phyloP scores from a whole-genome alignment of 352 stramenopile genomes.

The Globisporangium carolinianum region DNA sequence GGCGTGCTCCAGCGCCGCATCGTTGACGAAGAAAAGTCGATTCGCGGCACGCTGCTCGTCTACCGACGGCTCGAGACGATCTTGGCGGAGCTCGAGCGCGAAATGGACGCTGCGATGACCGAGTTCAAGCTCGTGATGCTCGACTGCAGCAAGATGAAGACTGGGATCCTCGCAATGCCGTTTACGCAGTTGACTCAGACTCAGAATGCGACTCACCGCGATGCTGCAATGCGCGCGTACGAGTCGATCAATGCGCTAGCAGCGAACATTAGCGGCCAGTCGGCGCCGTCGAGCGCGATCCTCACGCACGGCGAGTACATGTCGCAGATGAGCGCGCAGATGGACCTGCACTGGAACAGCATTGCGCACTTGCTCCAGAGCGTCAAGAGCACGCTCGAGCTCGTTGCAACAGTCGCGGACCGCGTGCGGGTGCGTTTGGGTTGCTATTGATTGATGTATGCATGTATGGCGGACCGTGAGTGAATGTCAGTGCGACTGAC shows the following conservation, averaged over 20 bases:
- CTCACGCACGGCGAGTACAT: slow-evolving; percentile 83
- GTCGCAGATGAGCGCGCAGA: slow-evolving; percentile 76
- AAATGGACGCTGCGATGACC: slow-evolving; percentile 57
- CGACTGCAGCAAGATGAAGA: slow-evolving; percentile 77
- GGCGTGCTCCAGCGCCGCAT: slow-evolving; percentile 70
- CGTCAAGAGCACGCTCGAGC: slow-evolving; percentile 63
- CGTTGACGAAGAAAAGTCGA: slow-evolving; percentile 70
- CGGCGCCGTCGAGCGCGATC: slow-evolving; percentile 60
- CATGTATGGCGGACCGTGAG: neutral
- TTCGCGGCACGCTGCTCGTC: slow-evolving; percentile 66
- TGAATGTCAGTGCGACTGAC: neutral
- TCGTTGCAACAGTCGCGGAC: slow-evolving; percentile 50
- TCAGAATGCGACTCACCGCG: neutral
- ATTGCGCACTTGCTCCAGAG: slow-evolving; percentile 78
- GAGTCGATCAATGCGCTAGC: slow-evolving; percentile 79
- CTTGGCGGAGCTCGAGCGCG: slow-evolving; percentile 53
- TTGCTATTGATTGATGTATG: neutral
- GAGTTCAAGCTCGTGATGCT: slow-evolving; percentile 75
- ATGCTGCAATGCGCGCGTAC: slow-evolving; percentile 51
- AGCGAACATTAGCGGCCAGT: slow-evolving; percentile 52
- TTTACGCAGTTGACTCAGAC: slow-evolving; percentile 45
- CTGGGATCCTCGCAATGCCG: slow-evolving; percentile 69
- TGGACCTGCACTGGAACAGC: slow-evolving; percentile 85
- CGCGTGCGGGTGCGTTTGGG: slow-evolving; percentile 49
- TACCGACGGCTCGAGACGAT: slow-evolving; percentile 60